Base-by-base conservation (phyloP, 208 protist species). In the Acanthamoeba castellanii region DNA sequence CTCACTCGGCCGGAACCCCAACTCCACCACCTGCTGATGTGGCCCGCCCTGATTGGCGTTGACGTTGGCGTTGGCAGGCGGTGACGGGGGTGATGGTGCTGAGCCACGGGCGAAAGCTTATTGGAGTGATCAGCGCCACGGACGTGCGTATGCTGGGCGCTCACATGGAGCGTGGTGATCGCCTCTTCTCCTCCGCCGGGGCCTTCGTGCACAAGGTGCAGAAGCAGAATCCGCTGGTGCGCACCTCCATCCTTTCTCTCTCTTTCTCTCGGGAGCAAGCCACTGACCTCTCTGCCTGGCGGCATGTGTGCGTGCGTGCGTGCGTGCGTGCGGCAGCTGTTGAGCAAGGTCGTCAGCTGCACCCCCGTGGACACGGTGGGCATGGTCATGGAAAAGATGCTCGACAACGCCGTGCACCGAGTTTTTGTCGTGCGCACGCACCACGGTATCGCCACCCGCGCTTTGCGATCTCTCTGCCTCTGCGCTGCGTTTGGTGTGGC, bases 341-440 rank as follows among this genome's bases (percentile, higher is more conserved):
- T 82, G 9, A 45, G 27, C 72, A 82, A 82, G 42, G 72, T 82
- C 16, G 32, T 82, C 9, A 47, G 27, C 27, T 47, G 72, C 42
- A 82, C 72, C 11, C 72, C 72, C 25, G 72, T 82, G 34, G 72
- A 82, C 34, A 82, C 72, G 5, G 72, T 82, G 32, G 72, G 72
- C 13, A 82, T 82, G 72, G 72, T 82, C 25, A 82, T 82, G 72
- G 72, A 82, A 82, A 82, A 82, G 25, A 82, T 82, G 72, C 42
- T 82, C 25, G 72, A 82, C 25, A 82, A 82, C 72, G 11, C 30
- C 11, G 42, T 82, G 11, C 72, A 82, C 72, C n/a, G 72, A 13
- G 72, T 82, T 5, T 82, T 82, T 45, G 32, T 82, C 9, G 72
- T 82, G 5, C 72, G 72, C 5, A 82, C 72, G 18, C 72, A 82